phyloP scores from a whole-genome alignment of 805 yeast genomes.

The Wickerhamiella bombiphila region DNA sequence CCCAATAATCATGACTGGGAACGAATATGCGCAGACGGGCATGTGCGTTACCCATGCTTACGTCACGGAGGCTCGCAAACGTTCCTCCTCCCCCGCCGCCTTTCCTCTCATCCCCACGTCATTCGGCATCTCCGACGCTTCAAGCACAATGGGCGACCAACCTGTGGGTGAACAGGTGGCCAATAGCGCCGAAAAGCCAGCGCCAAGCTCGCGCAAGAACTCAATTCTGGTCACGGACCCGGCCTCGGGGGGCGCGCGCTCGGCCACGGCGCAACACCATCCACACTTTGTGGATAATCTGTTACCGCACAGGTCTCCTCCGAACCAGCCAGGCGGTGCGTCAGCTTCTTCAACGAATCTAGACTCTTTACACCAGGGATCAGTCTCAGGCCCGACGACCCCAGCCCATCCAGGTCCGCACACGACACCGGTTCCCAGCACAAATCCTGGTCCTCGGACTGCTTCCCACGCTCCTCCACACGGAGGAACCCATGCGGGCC shows the following conservation, averaged over 20 bases:
- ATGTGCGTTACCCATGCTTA: too few species aligned
- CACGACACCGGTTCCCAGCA: neutral
- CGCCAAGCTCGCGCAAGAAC: conserved; percentile 13
- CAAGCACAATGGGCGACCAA: too few species aligned
- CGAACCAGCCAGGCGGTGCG: neutral
- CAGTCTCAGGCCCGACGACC: neutral
- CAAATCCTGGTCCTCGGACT: neutral
- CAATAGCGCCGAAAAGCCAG: conserved; percentile 1
- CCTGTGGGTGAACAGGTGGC: neutral
- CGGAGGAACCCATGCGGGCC: neutral
- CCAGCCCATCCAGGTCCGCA: neutral
- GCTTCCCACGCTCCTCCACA: neutral
- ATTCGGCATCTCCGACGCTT: too few species aligned
- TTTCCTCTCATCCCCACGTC: too few species aligned
- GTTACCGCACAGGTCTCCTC: conserved; percentile 9
- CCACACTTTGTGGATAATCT: conserved; percentile 18
- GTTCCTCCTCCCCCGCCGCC: too few species aligned
- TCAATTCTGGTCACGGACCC: conserved; percentile 16
- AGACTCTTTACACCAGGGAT: neutral
- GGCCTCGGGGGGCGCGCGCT: conserved; percentile 5
- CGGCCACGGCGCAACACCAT: conserved; percentile 14
- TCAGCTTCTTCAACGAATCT: neutral
- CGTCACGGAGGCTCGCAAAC: too few species aligned
- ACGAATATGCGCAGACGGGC: too few species aligned
- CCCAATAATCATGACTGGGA: too few species aligned